Percentiles rank a stretch among this genome's conserved stretches.
Evolutionary conservation across 75 land plant species (phyloP).

Genomic region (Sequoiadendron giganteum): DNA sequence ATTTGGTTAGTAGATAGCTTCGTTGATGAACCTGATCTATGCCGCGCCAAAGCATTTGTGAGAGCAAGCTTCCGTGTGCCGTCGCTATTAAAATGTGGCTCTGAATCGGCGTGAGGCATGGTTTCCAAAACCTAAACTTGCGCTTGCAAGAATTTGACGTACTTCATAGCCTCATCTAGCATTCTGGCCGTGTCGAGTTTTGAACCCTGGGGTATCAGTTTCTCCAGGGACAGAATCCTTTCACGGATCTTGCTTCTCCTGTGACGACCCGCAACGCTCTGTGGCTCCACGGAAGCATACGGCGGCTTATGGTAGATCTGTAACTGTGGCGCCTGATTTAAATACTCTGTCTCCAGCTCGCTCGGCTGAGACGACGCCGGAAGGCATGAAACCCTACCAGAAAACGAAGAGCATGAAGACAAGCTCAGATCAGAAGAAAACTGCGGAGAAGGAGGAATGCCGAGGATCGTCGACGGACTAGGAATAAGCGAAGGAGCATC

Average conservation of each 20-base stretch:
- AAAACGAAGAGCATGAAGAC: neutral
- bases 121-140: neutral
- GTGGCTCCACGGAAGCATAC: neutral
- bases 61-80: neutral
- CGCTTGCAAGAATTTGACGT: neutral
- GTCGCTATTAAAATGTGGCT: neutral
- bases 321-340: neutral
- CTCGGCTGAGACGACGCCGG: neutral
- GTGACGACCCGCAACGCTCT: neutral
- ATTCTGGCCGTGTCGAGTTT: slow-evolving; percentile 4
- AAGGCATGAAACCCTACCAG: neutral
- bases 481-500: no score
- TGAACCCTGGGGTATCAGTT: neutral
- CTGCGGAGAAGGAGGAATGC: neutral
- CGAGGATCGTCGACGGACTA: no score
- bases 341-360: neutral
- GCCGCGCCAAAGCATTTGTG: neutral
- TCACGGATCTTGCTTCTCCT: slow-evolving; percentile 4
- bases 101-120: neutral
- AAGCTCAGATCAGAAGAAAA: neutral
- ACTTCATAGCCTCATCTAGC: neutral
- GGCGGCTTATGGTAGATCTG: neutral
- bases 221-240: neutral
- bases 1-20: neutral
- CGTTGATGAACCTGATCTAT: neutral